Conservation (phyloP, 257 asterid species). For the Linaria vulgaris region DNA sequence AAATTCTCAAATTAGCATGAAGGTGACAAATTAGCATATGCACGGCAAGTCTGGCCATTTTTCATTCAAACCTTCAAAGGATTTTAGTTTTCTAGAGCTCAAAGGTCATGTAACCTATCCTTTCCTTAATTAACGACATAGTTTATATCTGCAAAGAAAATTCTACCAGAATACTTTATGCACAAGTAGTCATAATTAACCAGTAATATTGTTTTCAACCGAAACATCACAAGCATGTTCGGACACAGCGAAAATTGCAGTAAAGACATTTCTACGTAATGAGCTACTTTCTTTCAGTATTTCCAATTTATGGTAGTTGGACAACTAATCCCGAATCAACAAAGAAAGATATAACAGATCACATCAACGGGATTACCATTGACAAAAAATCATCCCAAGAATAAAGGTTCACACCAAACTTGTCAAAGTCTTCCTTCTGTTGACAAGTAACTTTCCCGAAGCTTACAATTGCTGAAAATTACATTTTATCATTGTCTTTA, state of each 20-base stretch:
- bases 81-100: background rate
- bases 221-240: slow-evolving; percentile 10
- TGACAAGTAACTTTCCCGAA: slow-evolving; percentile 68
- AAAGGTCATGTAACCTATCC: slow-evolving; percentile 2
- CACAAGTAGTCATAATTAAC: slow-evolving; percentile 4
- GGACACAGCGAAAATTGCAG: background rate
- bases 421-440: slow-evolving; percentile 69
- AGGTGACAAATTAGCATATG: too few relatives aligned
- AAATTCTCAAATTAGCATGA: too few relatives aligned
- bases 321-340: slow-evolving; percentile 12
- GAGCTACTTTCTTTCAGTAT: background rate
- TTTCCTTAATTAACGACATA: background rate
- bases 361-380: slow-evolving; percentile 50
- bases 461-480: slow-evolving; percentile 73
- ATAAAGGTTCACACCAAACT: slow-evolving; percentile 55
- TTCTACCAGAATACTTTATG: slow-evolving; percentile 6
- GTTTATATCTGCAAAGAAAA: background rate
- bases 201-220: slow-evolving; percentile 15
- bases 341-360: slow-evolving; percentile 19
- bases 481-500: slow-evolving; percentile 22
- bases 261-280: slow-evolving; percentile 10
- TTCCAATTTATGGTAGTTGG: background rate
- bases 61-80: slow-evolving; percentile 4
- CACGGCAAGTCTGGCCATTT: background rate
- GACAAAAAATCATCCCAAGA: slow-evolving; percentile 82